These are phyloP conservation scores for Globisporangium solare DNA, from an alignment of 352 stramenopile genomes.

Conservation along the genomic window DNA sequence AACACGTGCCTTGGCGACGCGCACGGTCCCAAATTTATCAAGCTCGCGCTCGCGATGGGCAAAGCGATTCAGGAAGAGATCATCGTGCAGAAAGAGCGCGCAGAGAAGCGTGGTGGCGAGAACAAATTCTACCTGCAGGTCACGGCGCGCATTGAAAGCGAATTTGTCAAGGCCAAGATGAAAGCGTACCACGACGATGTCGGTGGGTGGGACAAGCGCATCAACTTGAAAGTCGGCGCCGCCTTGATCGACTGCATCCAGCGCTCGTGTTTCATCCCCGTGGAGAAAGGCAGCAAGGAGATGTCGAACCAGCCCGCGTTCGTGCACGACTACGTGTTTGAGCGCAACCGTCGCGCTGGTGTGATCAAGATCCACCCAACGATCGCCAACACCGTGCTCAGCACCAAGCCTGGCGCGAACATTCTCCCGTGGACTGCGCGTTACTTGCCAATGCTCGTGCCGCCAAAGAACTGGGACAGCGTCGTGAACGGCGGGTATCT, in stretches of 20 bases:
- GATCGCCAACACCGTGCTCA: constrained; percentile 50
- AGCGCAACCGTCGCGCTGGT: constrained; percentile 71
- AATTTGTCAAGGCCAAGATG: constrained; percentile 38
- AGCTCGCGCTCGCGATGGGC: constrained; percentile 65
- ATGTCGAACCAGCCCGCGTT: constrained; percentile 46
- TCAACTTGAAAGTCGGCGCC: constrained; percentile 89
- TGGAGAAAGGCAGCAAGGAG: constrained; percentile 20
- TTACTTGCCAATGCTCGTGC: constrained; percentile 96
- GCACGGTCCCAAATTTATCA: constrained; percentile 78
- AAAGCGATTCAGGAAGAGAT: constrained; percentile 78
- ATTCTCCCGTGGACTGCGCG: constrained; percentile 76
- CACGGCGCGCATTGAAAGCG: constrained; percentile 24
- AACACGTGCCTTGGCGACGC: constrained; percentile 66
- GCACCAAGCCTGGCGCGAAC: constrained; percentile 47
- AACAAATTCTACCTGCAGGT: constrained; percentile 29
- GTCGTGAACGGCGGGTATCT: constrained; percentile 92
- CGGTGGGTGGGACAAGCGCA: constrained; percentile 81
- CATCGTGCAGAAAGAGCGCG: constrained; percentile 46
- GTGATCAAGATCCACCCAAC: constrained; percentile 71
- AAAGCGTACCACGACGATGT: constrained; percentile 64
- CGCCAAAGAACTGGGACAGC: constrained; percentile 88
- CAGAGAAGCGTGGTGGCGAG: constrained; percentile 22
- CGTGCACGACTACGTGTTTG: constrained; percentile 74
- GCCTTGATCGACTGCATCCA: constrained; percentile 77
- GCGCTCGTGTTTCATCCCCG: constrained; percentile 70